phyloP scores from a whole-genome alignment of 1,284 basidiomycete species.

The Butyriboletus pseudospeciosus region DNA sequence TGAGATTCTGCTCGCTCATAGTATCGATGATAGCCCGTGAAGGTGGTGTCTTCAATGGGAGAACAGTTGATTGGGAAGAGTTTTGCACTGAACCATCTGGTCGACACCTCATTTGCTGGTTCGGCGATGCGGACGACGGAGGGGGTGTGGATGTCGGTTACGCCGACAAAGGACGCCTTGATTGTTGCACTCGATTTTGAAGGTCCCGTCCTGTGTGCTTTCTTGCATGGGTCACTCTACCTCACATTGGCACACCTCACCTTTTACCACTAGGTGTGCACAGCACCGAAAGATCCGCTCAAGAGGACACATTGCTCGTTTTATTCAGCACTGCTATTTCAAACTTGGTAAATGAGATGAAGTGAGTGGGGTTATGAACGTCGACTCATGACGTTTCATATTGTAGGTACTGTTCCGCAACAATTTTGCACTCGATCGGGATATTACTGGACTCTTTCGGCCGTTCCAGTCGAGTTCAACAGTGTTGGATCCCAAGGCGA shows the following conservation, averaged over 20 bases:
- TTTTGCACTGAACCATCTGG: slow-evolving; percentile 49
- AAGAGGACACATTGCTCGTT: slow-evolving; percentile 61
- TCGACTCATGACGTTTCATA: background rate
- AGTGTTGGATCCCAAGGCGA: slow-evolving; percentile 53
- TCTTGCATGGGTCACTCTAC: background rate
- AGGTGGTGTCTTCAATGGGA: slow-evolving; percentile 64
- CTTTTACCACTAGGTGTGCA: slow-evolving; percentile 47
- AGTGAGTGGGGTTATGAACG: no score
- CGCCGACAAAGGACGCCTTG: slow-evolving; percentile 51
- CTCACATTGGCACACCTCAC: background rate
- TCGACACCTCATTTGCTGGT: slow-evolving; percentile 62
- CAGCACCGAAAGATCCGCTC: slow-evolving; percentile 58
- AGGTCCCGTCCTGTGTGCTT: slow-evolving; percentile 32
- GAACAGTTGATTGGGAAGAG: slow-evolving; percentile 55
- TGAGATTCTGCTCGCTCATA: background rate
- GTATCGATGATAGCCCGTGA: slow-evolving; percentile 45
- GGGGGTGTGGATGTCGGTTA: slow-evolving; percentile 66
- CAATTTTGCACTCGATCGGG: slow-evolving; percentile 57
- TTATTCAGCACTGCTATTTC: slow-evolving; percentile 64
- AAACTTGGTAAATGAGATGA: slow-evolving; percentile 36
- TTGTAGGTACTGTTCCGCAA: slow-evolving; percentile 58
- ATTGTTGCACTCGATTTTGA: slow-evolving; percentile 64
- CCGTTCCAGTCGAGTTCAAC: slow-evolving; percentile 62
- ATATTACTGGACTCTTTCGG: slow-evolving; percentile 57
- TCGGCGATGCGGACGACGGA: slow-evolving; percentile 65